Base-by-base conservation (phyloP, 2,329 filamentous ascomycete species). In the Clonostachys rhizophaga region DNA sequence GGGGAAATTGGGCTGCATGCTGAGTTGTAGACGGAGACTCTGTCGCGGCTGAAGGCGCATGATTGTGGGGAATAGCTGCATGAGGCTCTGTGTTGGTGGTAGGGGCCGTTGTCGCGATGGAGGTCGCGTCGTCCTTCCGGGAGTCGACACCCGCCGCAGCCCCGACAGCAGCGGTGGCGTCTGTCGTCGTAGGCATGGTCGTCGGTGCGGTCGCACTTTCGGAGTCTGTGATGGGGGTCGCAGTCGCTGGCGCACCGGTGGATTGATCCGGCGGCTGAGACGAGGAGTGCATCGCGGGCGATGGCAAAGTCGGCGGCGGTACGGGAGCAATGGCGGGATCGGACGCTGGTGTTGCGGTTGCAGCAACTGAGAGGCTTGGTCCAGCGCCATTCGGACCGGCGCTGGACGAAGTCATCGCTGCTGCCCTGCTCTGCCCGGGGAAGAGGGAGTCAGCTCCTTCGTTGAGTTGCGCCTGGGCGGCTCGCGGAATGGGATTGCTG, bases 351-450 rank as follows among this genome's bases (percentile, higher is more conserved):
- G 44, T 13, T n/a, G 43, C 33, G 33, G 34, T 37, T 18, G 43
- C 34, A 20, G 40, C 12, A 40, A 45, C 34, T 45, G 43, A 37
- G 39, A 40, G 55, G 36, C 36, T 18, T n/a, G 36, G 36, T n/a
- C 36, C 36, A n/a, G 36, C 14, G 36, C 36, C 36, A 18, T 13
- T 39, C 36, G 61, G 66, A 65, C 65, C 68, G 63, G 63, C 69
- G 63, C 69, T 69, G 61, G 76, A 78, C 77, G 76, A 81, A 78
- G 74, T 79, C 77, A 81, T 80, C 75, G 76, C 77, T 79, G 66
- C 68, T 72, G 34, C 37, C 75, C 75, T 78, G 76, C 76, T 79
- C 76, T 65, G 56, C 56, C 14, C 20, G 13, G 30, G 40, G 42
- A 30, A 18, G n/a, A 44, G 37, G 30, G 34, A 35, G 35, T 34